Evolutionary conservation across 2,329 filamentous ascomycete species (phyloP).

Genomic region (Daldinia sp.): DNA sequence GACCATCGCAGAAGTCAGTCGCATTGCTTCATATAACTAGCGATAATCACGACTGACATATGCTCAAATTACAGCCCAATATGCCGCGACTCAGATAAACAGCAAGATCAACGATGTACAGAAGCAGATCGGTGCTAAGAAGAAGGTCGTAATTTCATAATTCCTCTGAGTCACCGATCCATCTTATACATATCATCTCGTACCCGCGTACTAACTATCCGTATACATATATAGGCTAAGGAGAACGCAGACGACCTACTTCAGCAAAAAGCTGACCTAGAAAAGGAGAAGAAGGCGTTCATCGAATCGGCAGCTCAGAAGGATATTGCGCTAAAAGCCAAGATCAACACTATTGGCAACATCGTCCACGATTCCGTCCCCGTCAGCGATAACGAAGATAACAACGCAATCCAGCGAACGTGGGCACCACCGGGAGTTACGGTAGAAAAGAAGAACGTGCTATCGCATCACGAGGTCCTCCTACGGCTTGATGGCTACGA

Average conservation of each 20-base stretch:
- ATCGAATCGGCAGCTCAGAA: slow-evolving; percentile 79
- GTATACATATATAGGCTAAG: slow-evolving; percentile 69
- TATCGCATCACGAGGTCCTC: slow-evolving; percentile 96
- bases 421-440: slow-evolving; percentile 82
- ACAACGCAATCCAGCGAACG: slow-evolving; percentile 78
- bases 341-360: slow-evolving; percentile 87
- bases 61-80: slow-evolving; percentile 63
- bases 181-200: not conserved
- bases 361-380: slow-evolving; percentile 80
- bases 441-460: slow-evolving; percentile 76
- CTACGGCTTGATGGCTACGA: slow-evolving; percentile 90
- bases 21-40: not conserved
- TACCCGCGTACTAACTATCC: slow-evolving; percentile 6
- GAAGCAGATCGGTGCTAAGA: slow-evolving; percentile 90
- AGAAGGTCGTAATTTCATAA: slow-evolving; percentile 68
- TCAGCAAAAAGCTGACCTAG: slow-evolving; percentile 77
- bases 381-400: slow-evolving; percentile 62
- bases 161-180: slow-evolving; percentile 33
- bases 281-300: slow-evolving; percentile 82
- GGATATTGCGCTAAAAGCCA: slow-evolving; percentile 75
- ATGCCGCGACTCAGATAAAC: slow-evolving; percentile 80
- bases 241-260: slow-evolving; percentile 85
- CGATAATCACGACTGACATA: slow-evolving; percentile 7
- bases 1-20: slow-evolving; percentile 77
- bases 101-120: slow-evolving; percentile 87